Percentiles rank a stretch among this genome's conserved stretches.
These are phyloP conservation scores for Sclerotinia sclerotiorum DNA, from an alignment of 2,329 filamentous ascomycete genomes.

Conservation along the genomic window DNA sequence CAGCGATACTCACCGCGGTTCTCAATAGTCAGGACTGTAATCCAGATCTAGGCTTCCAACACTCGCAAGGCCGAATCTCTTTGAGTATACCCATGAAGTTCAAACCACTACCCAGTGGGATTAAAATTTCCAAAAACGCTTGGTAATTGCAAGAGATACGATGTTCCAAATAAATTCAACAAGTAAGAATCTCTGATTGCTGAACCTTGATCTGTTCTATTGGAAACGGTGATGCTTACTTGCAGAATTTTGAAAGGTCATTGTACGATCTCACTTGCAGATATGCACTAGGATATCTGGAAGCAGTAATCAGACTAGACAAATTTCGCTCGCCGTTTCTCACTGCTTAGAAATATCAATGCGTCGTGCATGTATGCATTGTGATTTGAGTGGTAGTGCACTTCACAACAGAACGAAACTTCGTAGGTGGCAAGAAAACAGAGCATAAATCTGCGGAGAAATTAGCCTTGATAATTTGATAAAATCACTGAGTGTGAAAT, in stretches of 20 bases:
- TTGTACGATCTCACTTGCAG: slow-evolving; percentile 16
- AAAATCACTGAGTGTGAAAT: neutral
- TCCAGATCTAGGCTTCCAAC: neutral
- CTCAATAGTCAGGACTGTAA: neutral
- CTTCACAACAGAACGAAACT: neutral
- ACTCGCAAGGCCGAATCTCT: neutral
- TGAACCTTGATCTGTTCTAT: neutral
- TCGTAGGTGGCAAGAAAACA: neutral
- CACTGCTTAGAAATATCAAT: too few relatives aligned
- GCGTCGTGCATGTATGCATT: neutral
- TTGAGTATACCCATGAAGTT: neutral
- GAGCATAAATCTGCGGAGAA: neutral
- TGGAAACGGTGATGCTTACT: neutral
- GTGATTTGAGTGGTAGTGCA: neutral
- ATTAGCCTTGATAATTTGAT: neutral
- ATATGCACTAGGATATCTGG: neutral
- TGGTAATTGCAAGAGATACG: too few relatives aligned
- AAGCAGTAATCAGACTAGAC: neutral
- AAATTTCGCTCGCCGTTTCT: neutral
- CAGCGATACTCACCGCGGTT: neutral
- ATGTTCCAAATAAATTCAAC: neutral
- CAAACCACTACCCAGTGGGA: too few relatives aligned
- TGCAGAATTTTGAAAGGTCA: neutral
- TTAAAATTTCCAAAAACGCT: neutral
- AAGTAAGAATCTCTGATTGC: neutral